Evolutionary conservation across 495 filamentous ascomycete genomes (phyloP).

Genomic region (Friedmanniomyces simplex): DNA sequence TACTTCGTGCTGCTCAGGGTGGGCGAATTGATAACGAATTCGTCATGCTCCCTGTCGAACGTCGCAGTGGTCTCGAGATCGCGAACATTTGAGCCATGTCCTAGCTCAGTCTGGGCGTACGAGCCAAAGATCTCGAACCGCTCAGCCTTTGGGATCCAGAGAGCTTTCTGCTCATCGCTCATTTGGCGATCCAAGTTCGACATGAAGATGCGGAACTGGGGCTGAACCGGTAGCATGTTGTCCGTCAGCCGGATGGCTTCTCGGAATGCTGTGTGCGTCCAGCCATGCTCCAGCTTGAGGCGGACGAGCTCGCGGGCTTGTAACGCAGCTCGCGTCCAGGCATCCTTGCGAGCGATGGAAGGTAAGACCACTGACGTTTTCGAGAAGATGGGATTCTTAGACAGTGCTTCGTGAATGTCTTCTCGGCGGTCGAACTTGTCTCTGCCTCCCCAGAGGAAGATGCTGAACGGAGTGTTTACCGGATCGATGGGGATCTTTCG

Average conservation of each 20-base stretch:
- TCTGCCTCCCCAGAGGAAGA: constrained; percentile 10
- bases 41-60: constrained; percentile 19
- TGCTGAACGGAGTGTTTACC: constrained; percentile 3
- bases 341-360: constrained; percentile 14
- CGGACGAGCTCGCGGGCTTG: constrained; percentile 14
- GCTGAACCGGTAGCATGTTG: constrained; percentile 15
- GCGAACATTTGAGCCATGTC: constrained; percentile 24
- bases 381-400: constrained; percentile 12
- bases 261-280: constrained; percentile 9
- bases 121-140: constrained; percentile 14
- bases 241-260: constrained; percentile 12
- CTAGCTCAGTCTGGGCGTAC: constrained; percentile 21
- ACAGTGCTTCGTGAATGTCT: constrained; percentile 4
- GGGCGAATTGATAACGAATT: constrained; percentile 27
- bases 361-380: constrained; percentile 5
- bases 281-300: constrained; percentile 9
- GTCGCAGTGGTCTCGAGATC: constrained; percentile 28
- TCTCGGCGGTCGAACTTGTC: constrained; percentile 8
- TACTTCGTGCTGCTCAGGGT: constrained; percentile 26
- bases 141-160: constrained; percentile 14
- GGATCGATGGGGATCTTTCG: constrained; percentile 6
- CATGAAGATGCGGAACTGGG: constrained; percentile 14
- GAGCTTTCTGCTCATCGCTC: constrained; percentile 13
- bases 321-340: constrained; percentile 5
- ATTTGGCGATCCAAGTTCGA: constrained; percentile 13